phyloP scores from a whole-genome alignment of 2,329 filamentous ascomycete genomes.

The Lasiodiplodia gonubiensis region DNA sequence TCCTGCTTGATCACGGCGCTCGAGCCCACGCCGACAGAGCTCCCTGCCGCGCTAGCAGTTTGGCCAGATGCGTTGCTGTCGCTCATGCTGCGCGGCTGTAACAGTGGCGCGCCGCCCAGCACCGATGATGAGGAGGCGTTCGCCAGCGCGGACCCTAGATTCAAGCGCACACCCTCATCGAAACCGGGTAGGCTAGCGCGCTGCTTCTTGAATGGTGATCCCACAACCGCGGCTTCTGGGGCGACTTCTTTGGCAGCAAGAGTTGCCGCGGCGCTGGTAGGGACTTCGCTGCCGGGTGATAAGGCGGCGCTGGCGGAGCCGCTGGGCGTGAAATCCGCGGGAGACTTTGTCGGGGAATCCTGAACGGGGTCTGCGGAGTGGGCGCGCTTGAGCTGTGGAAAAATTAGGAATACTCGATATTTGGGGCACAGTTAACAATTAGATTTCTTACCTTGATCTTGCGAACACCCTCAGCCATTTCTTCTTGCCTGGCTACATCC shows the following conservation, averaged over 20 bases:
- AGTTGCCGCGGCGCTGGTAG: constrained; percentile 8
- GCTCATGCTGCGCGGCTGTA: constrained; percentile 22
- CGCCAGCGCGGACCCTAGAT: constrained; percentile 8
- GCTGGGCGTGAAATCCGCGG: constrained; percentile 31
- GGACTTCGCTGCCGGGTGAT: constrained; percentile 33
- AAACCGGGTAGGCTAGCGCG: constrained; percentile 65
- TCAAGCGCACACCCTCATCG: constrained; percentile 40
- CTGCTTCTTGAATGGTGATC: constrained; percentile 78
- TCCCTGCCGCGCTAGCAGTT: background rate
- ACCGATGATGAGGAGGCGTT: constrained; percentile 1
- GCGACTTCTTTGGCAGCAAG: constrained; percentile 46
- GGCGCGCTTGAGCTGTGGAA: constrained; percentile 75
- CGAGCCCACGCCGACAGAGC: background rate
- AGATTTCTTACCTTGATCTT: constrained; percentile 72
- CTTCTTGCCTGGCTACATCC: constrained; percentile 73
- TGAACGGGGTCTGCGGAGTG: constrained; percentile 74
- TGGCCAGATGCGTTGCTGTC: constrained; percentile 17
- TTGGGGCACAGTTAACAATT: too few species aligned
- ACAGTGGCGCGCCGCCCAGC: background rate
- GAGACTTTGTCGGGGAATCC: constrained; percentile 33
- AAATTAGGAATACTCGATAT: background rate
- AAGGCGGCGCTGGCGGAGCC: constrained; percentile 31
- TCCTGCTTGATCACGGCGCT: constrained; percentile 6
- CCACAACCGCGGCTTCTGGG: constrained; percentile 58
- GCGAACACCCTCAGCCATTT: constrained; percentile 79